Evolutionary conservation across 306 rosid genomes (phyloP), one percentile per base, ranked within the genome.

Genomic region (Rosa rugosa): DNA sequence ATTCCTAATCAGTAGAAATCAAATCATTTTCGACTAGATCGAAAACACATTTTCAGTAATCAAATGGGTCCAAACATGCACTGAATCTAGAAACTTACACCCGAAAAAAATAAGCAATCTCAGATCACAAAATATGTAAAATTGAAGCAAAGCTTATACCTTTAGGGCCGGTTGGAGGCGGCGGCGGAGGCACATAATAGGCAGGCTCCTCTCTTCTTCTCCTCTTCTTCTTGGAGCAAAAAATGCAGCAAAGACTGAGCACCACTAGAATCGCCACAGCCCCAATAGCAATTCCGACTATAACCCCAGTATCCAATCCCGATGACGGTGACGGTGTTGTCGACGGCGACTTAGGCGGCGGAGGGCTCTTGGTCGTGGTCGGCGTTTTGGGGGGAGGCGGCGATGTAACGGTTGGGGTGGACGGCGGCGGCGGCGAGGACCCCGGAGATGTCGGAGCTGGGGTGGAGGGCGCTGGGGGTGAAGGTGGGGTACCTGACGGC

Each of bases 201-300:
- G 18, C 89, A 41, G 87, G 91, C 41, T 89, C 92, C 34, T 77
- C 87, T 54, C 82, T 82, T 64, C 92, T 90, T 66, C 93, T 90
- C 86, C 86, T 89, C 85, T 88, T 94, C 89, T 89, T 93, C 88
- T 87, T 96, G 17, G 83, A 72, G 41, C 90, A 81, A 74, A 89
- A 93, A 34, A 96, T 63, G 82, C 89, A 91, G 34, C 83, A 75
- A 60, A 91, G 12, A 77, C 89, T 89, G 47, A 96, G 40, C 54
- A 93, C 84, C 46, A 86, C 59, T 22, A 96, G 75, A 36, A 96
- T 22, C 63, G 85, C 93, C 31, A 90, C 92, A 0, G 88, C 99
- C 8, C 93, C 96, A 0, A 86, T 75, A 56, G 94, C 96, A 46
- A 91, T 85, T 62, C 97, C 99, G 3, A 90, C 89, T 5, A 91